These are phyloP conservation scores for Tolypocladium capitatum DNA, from an alignment of 2,329 filamentous ascomycete species.

Conservation along the genomic window DNA sequence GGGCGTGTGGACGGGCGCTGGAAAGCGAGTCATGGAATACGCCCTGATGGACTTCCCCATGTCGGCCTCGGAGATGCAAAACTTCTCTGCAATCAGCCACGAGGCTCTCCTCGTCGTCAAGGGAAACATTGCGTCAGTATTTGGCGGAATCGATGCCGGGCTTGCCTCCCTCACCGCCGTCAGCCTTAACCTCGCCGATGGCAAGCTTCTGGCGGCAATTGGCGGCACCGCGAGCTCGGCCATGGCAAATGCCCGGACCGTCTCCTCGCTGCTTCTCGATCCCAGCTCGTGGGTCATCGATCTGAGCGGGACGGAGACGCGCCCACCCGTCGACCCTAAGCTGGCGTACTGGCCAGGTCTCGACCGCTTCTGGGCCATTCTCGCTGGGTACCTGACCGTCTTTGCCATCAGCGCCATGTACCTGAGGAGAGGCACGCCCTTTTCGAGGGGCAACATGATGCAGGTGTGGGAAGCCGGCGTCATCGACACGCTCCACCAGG, in stretches of 20 bases:
- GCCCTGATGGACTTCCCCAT: constrained; percentile 37
- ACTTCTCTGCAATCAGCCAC: constrained; percentile 66
- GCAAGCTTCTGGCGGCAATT: constrained; percentile 4
- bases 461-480: constrained; percentile 62
- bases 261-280: constrained; percentile 21
- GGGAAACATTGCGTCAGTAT: constrained; percentile 28
- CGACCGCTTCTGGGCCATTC: constrained; percentile 57
- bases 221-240: constrained; percentile 3
- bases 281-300: constrained; percentile 47
- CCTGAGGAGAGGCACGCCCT: constrained; percentile 56
- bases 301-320: constrained; percentile 29
- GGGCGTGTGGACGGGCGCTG: constrained; percentile 27
- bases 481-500: constrained; percentile 77
- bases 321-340: constrained; percentile 34
- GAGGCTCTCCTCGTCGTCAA: constrained; percentile 52
- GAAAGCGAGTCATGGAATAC: constrained; percentile 34
- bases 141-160: constrained; percentile 24
- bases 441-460: constrained; percentile 43
- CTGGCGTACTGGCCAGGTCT: constrained; percentile 55
- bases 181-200: constrained; percentile 17
- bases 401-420: constrained; percentile 66
- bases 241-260: constrained; percentile 8
- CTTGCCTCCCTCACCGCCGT: constrained; percentile 32
- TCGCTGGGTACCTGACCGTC: constrained; percentile 69
- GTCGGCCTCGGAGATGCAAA: constrained; percentile 52